Percentiles rank a stretch among this genome's conserved stretches.
phyloP scores from a whole-genome alignment of 2,329 filamentous ascomycete genomes.

The Pseudovirgaria hyperparasitica region DNA sequence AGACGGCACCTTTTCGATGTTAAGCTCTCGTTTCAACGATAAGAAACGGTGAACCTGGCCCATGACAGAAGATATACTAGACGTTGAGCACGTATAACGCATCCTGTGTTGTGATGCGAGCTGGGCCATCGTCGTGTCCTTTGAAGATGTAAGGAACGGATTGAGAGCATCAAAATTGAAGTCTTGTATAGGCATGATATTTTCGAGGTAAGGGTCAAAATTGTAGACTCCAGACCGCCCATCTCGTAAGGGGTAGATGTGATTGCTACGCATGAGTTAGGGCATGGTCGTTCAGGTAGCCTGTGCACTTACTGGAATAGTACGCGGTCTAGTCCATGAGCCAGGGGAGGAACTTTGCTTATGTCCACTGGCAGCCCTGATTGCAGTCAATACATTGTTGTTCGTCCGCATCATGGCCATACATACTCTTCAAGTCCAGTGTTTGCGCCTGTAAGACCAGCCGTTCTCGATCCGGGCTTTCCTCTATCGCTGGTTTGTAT shows the following conservation, averaged over 20 bases:
- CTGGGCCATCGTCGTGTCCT: constrained; percentile 57
- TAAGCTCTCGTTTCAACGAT: constrained; percentile 67
- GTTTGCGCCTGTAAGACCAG: no score
- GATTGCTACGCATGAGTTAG: constrained; percentile 41
- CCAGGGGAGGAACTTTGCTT: constrained; percentile 47
- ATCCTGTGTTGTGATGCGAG: constrained; percentile 54
- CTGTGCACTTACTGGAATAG: constrained; percentile 59
- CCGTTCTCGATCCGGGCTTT: no score
- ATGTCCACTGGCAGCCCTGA: no score
- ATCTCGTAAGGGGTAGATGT: constrained; percentile 86
- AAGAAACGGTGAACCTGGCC: constrained; percentile 88
- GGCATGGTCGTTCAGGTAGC: constrained; percentile 2
- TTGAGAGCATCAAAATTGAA: constrained; percentile 85
- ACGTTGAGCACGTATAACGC: constrained; percentile 89
- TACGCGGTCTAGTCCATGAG: constrained; percentile 73
- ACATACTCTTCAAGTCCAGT: no score
- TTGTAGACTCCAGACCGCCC: constrained; percentile 81
- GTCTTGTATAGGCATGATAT: constrained; percentile 84
- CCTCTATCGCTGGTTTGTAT: no score
- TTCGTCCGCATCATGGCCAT: no score
- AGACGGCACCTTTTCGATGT: constrained; percentile 55
- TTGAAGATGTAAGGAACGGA: constrained; percentile 82
- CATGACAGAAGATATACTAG: constrained; percentile 82
- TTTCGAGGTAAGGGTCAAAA: constrained; percentile 87
- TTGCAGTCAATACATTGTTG: no score